Conservation (phyloP, 1,139 yeast genomes). For the Geotrichum armillariae region DNA sequence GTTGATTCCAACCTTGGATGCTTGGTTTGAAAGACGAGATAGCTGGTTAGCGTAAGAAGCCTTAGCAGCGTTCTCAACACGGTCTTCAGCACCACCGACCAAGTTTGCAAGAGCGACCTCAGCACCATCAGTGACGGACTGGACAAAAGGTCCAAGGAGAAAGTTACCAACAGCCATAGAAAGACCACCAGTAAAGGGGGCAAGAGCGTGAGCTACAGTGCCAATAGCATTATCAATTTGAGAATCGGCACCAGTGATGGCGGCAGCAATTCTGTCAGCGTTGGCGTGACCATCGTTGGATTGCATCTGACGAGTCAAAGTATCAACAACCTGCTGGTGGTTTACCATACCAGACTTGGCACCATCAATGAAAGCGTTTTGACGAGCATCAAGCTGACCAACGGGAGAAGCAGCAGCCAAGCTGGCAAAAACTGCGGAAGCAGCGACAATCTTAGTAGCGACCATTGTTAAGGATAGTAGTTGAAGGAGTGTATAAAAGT, state of each 20-base stretch:
- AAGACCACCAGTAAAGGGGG: conserved; percentile 30
- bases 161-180: conserved; percentile 29
- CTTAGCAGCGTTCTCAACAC: conserved; percentile 23
- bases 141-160: conserved; percentile 31
- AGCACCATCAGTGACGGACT: conserved; percentile 33
- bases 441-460: too few relatives aligned
- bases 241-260: conserved; percentile 18
- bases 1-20: too few relatives aligned
- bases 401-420: too few relatives aligned
- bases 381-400: too few relatives aligned
- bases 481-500: too few relatives aligned
- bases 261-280: conserved; percentile 15
- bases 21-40: too few relatives aligned
- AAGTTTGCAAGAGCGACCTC: conserved; percentile 29
- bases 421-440: too few relatives aligned
- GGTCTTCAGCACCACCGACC: conserved; percentile 29
- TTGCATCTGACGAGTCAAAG: conserved; percentile 24
- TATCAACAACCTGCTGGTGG: conserved; percentile 28
- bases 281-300: conserved; percentile 25
- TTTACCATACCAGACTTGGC: conserved; percentile 27
- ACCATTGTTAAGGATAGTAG: too few relatives aligned
- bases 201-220: conserved; percentile 24
- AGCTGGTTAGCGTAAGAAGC: too few relatives aligned
- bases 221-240: conserved; percentile 16
- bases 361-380: conserved; percentile 22